Evolutionary conservation across 2,329 filamentous ascomycete species (phyloP), one percentile per base, ranked within the genome.

Genomic region (Neonectria punicea): DNA sequence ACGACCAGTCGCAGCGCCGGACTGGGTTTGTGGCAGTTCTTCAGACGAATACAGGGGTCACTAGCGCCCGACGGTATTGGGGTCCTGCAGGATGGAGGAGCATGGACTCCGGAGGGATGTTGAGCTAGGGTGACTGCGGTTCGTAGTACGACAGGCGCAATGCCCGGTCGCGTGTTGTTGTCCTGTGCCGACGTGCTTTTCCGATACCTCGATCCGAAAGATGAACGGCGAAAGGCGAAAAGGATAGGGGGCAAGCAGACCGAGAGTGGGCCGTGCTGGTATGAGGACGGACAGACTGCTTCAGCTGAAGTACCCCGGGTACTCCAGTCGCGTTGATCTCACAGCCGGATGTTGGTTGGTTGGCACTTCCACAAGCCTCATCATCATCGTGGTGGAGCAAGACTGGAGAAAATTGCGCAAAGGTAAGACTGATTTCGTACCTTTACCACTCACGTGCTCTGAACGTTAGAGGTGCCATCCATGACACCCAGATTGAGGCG

Each of bases 331-430:
- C 34, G 59, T 57, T 43, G 32, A 51, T 55, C 51, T 44, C 41
- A 22, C 49, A 20, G 34, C 41, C 54, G 56, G 47, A 13, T n/a
- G 36, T n/a, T 39, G 6, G 34, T n/a, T 39, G 6, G 34, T 41
- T 58, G 56, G 47, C 44, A 55, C 55, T 56, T 55, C 46, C 51
- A 60, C 51, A 58, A 50, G 41, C 44, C 44, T 46, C 39, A 43
- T 43, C 39, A n/a, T 41, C 39, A 50, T 46, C 14, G 32, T 46
- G 51, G 61, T 58, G 61, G 61, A 64, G 61, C 39, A 55, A 54
- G 30, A 46, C 54, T 46, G 50, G 44, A 34, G 51, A 44, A 56
- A 55, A 46, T 56, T 59, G 53, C 56, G 43, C 39, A 53, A 53
- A 32, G 36, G 20, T 28, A 28, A 25, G 36, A 55, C 43, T 49